A percentile compares a stretch with the other conserved stretches of the same genome.
Conservation (phyloP, 305 asterid species). For the Fraxinus greggii region DNA sequence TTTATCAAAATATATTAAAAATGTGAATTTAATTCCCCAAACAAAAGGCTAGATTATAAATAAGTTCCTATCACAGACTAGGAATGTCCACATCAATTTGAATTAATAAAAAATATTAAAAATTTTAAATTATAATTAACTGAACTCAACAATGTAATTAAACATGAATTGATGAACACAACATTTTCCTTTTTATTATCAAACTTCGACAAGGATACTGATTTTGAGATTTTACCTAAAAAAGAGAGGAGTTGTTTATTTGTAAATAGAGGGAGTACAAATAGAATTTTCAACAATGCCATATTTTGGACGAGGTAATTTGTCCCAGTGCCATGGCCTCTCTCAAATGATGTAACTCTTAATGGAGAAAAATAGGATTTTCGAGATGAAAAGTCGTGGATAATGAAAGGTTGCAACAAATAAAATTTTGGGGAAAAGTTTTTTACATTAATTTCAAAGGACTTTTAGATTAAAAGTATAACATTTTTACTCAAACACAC, state of each 20-base stretch:
- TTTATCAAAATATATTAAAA: not conserved
- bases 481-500: not conserved
- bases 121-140: no score
- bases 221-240: not conserved
- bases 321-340: not conserved
- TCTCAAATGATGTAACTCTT: not conserved
- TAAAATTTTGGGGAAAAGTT: not conserved
- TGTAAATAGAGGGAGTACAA: not conserved
- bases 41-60: not conserved
- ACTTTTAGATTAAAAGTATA: not conserved
- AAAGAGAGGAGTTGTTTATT: not conserved
- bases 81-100: not conserved
- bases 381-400: not conserved
- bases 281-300: not conserved
- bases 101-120: no score
- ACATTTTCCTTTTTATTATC: not conserved
- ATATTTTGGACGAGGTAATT: not conserved
- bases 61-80: not conserved
- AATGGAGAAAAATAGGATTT: not conserved
- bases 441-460: not conserved
- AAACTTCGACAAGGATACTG: not conserved
- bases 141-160: not conserved
- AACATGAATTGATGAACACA: not conserved
- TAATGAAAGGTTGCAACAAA: not conserved
- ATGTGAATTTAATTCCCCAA: not conserved